Conservation (phyloP, 2,329 filamentous ascomycete species). For the Trichoderma breve region DNA sequence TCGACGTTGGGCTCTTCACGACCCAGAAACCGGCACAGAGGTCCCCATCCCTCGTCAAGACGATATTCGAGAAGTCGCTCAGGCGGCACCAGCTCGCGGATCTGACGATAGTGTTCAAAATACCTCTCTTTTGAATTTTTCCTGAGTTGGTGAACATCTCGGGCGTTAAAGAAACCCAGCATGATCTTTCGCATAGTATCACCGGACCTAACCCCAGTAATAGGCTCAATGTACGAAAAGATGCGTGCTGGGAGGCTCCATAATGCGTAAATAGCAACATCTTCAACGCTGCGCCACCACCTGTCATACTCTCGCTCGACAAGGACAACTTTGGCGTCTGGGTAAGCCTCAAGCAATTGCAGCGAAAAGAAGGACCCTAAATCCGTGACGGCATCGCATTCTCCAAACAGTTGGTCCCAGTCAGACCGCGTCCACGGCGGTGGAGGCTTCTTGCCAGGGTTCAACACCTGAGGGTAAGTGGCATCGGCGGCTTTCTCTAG, state of each 20-base stretch:
- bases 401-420: slow-evolving; percentile 35
- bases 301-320: slow-evolving; percentile 32
- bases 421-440: slow-evolving; percentile 30
- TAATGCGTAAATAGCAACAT: slow-evolving; percentile 30
- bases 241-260: slow-evolving; percentile 24
- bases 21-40: slow-evolving; percentile 38
- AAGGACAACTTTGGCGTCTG: slow-evolving; percentile 36
- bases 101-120: slow-evolving; percentile 30
- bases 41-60: slow-evolving; percentile 36
- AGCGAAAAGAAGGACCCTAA: slow-evolving; percentile 30
- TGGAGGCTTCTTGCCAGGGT: slow-evolving; percentile 20
- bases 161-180: slow-evolving; percentile 30
- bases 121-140: slow-evolving; percentile 28
- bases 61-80: slow-evolving; percentile 33
- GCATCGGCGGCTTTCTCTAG: slow-evolving; percentile 33
- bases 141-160: slow-evolving; percentile 25
- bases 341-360: slow-evolving; percentile 32
- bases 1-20: slow-evolving; percentile 31
- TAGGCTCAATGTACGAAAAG: slow-evolving; percentile 28
- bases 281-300: slow-evolving; percentile 34
- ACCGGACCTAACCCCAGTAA: slow-evolving; percentile 34
- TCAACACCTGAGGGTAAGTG: slow-evolving; percentile 24
- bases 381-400: slow-evolving; percentile 33
- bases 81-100: slow-evolving; percentile 30
- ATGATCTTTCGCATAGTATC: slow-evolving; percentile 28